These are phyloP conservation scores for Osmozyma mogii DNA, from an alignment of 805 yeast species.

Conservation along the genomic window DNA sequence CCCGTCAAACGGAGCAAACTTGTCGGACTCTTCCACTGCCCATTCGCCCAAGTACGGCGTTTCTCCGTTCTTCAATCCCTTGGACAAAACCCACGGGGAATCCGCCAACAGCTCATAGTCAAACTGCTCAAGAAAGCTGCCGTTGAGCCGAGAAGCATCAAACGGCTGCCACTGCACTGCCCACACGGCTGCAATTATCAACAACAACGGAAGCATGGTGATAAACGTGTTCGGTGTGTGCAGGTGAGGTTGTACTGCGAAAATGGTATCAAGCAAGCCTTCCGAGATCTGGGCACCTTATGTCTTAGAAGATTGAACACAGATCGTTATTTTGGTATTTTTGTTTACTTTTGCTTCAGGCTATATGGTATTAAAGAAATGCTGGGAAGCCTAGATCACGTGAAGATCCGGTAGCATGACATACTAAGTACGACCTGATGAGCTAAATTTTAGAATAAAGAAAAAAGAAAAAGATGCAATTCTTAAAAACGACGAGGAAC, in stretches of 20 bases:
- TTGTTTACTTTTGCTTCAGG: too few species aligned
- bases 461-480: too few species aligned
- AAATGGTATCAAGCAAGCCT: too few species aligned
- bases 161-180: conserved; percentile 17
- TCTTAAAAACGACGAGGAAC: too few species aligned
- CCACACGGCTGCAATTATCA: conserved; percentile 3
- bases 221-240: neutral
- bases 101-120: conserved; percentile 12
- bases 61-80: neutral
- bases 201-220: conserved; percentile 1
- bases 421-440: too few species aligned
- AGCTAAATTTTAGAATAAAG: too few species aligned
- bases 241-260: neutral
- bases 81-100: neutral
- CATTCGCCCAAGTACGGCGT: neutral
- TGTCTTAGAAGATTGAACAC: too few species aligned
- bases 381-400: too few species aligned
- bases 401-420: too few species aligned
- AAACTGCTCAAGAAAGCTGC: conserved; percentile 64
- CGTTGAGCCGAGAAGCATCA: conserved; percentile 26
- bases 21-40: conserved; percentile 15
- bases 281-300: too few species aligned
- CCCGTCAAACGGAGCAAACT: conserved; percentile 50
- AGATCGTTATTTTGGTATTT: too few species aligned
- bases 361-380: too few species aligned